Evolutionary conservation across 2,329 filamentous ascomycete species (phyloP).

Genomic region (Verticillium zaregamsianum): DNA sequence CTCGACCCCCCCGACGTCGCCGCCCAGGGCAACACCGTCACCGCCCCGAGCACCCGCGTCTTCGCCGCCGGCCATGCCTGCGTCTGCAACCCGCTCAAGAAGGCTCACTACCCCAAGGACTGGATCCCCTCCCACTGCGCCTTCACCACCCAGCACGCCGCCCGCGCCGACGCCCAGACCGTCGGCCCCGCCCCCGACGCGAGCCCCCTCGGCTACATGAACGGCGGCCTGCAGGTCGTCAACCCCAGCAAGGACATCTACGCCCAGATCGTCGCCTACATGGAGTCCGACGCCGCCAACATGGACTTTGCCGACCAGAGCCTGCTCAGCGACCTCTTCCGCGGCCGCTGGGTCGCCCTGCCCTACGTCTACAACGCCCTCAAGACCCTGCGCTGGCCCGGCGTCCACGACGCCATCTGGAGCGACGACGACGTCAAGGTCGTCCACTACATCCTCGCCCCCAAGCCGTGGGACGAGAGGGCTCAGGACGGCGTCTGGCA

Average conservation of each 20-base stretch:
- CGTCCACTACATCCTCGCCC: constrained; percentile 56
- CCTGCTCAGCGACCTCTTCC: constrained; percentile 51
- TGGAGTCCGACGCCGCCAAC: constrained; percentile 40
- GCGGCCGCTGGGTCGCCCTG: constrained; percentile 51
- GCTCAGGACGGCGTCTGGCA: constrained; percentile 37
- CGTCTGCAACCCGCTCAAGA: constrained; percentile 77
- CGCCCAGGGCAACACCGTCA: neutral
- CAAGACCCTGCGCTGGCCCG: constrained; percentile 52
- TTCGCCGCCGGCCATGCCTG: constrained; percentile 84
- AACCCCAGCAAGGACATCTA: constrained; percentile 46
- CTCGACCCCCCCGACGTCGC: constrained; percentile 50
- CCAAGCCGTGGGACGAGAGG: constrained; percentile 58
- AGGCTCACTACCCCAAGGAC: constrained; percentile 71
- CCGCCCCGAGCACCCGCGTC: constrained; percentile 52
- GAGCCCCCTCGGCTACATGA: constrained; percentile 47
- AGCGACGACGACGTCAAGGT: constrained; percentile 55
- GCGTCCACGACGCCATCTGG: constrained; percentile 54
- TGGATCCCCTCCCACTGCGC: constrained; percentile 60
- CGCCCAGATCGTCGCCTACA: constrained; percentile 43
- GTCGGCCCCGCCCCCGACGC: constrained; percentile 36
- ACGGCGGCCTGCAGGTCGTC: constrained; percentile 55
- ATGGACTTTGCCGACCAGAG: constrained; percentile 59
- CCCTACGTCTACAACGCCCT: constrained; percentile 61
- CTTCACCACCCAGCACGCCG: constrained; percentile 49
- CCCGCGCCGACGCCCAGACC: constrained; percentile 42